These are phyloP conservation scores for Pichia ethanolica DNA, from an alignment of 805 yeast species.

Conservation along the genomic window DNA sequence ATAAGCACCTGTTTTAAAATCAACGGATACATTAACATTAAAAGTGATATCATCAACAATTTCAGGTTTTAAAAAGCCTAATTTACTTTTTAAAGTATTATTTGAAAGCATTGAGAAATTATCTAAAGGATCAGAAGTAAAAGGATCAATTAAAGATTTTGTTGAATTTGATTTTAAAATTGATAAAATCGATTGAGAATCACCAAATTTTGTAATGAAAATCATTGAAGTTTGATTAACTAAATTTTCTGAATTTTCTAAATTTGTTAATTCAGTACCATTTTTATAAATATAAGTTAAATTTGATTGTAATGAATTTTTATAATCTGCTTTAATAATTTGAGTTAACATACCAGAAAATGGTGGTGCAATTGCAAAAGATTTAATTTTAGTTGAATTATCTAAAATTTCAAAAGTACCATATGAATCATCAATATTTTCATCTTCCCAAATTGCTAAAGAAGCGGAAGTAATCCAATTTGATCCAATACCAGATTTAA, in stretches of 20 bases:
- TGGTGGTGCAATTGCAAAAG: slow-evolving; percentile 33
- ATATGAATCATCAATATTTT: slow-evolving; percentile 29
- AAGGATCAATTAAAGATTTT: slow-evolving; percentile 20
- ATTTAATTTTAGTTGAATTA: slow-evolving; percentile 25
- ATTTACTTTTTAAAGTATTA: slow-evolving; percentile 27
- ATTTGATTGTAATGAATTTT: slow-evolving; percentile 28
- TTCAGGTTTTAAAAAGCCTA: slow-evolving; percentile 22
- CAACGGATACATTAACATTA: slow-evolving; percentile 24
- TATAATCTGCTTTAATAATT: slow-evolving; percentile 30
- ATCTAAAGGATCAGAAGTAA: slow-evolving; percentile 13
- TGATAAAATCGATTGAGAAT: slow-evolving; percentile 27
- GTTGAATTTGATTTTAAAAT: slow-evolving; percentile 21
- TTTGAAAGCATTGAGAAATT: slow-evolving; percentile 16
- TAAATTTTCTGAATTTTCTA: slow-evolving; percentile 24
- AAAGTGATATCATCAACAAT: slow-evolving; percentile 16
- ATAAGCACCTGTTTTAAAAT: slow-evolving; percentile 10
- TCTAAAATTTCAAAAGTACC: slow-evolving; percentile 31
- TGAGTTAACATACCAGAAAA: slow-evolving; percentile 31
- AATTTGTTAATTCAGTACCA: slow-evolving; percentile 30
- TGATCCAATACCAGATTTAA: slow-evolving; percentile 33
- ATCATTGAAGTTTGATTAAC: slow-evolving; percentile 35
- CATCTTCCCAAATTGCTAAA: slow-evolving; percentile 46
- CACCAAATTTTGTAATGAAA: slow-evolving; percentile 32
- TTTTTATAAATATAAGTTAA: slow-evolving; percentile 32
- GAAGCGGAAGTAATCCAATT: slow-evolving; percentile 60